Evolutionary conservation across 2,329 filamentous ascomycete genomes (phyloP).

Genomic region (Fusarium phyllophilum): DNA sequence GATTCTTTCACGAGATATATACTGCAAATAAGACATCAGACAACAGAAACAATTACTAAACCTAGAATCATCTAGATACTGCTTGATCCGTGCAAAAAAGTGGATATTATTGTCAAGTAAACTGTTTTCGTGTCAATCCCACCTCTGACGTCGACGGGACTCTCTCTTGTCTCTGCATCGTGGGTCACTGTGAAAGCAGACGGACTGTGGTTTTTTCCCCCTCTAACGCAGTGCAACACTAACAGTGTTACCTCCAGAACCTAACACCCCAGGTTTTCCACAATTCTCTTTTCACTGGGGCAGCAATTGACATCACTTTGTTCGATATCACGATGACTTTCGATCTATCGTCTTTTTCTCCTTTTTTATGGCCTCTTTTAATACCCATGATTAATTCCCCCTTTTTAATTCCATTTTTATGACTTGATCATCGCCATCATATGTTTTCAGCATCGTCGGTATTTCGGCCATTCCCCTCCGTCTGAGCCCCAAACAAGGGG

Average conservation of each 20-base stretch:
- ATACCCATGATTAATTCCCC: too few relatives aligned
- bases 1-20: neutral
- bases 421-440: constrained; percentile 4
- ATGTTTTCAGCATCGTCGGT: constrained; percentile 6
- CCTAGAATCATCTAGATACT: constrained; percentile 12
- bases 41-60: neutral
- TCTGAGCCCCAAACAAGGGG: neutral
- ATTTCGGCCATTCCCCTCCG: constrained; percentile 24
- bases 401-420: constrained; percentile 1
- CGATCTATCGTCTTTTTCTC: constrained; percentile 2
- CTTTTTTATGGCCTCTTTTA: constrained; percentile 13
- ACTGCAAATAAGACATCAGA: neutral
- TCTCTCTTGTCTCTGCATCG: constrained; percentile 20
- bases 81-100: constrained; percentile 21
- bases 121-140: constrained; percentile 26
- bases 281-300: constrained; percentile 11
- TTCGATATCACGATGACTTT: constrained; percentile 17
- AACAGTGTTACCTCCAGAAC: neutral
- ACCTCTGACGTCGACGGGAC: constrained; percentile 29
- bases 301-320: constrained; percentile 27
- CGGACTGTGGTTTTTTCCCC: neutral
- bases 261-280: constrained; percentile 22
- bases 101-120: constrained; percentile 8
- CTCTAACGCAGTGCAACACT: constrained; percentile 15
- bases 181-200: neutral